Evolutionary conservation across 306 rosid species (phyloP), one percentile per base, ranked within the genome.

Genomic region (Ceratonia siliqua): DNA sequence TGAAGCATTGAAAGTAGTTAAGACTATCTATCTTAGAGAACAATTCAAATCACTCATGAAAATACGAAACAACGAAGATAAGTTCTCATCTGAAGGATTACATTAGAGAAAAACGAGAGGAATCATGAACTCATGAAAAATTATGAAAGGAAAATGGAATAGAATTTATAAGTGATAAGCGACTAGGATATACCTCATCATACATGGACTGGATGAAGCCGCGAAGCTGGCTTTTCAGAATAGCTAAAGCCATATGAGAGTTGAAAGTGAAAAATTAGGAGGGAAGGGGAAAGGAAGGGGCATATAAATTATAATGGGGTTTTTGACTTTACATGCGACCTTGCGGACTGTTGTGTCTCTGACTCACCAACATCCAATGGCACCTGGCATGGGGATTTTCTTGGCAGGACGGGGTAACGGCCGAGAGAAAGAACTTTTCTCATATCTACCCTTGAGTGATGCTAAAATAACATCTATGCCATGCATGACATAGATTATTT

Each of bases 131-230:
- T 20, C 13, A 70, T 20, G 64, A 8, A 9, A 66, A 45, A 67
- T 17, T 15, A 2, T 8, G 1, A 32, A 45, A 3, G 5, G 54
- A 35, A 12, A 54, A 33, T 1, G 62, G 3, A 52, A 24, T 50
- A 25, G 55, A 52, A 63, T 17, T 6, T 11, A 10, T n/a, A 12
- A 57, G 42, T 25, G 13, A 49, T 8, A 0, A n/a, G 1, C 3
- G 6, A 25, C 3, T 2, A 24, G 0, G 5, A 53, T 13, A 15
- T 62, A 70, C 77, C 73, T 70, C 77, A 8, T 70, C 67, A 27
- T 39, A n/a, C 82, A 70, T 70, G 50, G 24, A 25, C 15, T 39
- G 77, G 35, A 70, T 49, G 72, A 70, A 62, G 70, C 50, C 11
- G 55, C 32, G 48, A 52, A 62, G 72, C 65, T 68, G 45, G 30